A percentile compares a stretch with the other conserved stretches of the same genome.
These are phyloP conservation scores for Dentipellis fragilis DNA, from an alignment of 768 basidiomycete species.

Conservation along the genomic window DNA sequence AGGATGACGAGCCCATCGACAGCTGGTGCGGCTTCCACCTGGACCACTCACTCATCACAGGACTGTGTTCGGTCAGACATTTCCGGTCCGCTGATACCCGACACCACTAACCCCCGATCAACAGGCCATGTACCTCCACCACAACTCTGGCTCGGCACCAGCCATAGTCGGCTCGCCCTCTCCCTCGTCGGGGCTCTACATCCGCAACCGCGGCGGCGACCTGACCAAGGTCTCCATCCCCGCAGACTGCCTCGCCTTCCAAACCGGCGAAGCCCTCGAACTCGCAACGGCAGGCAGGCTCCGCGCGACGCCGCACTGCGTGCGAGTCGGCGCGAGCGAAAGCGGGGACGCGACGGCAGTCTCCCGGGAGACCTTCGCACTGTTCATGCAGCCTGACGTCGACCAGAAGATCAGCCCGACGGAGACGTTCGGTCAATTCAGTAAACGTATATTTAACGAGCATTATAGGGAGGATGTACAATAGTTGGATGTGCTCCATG, in stretches of 20 bases:
- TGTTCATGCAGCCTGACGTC: constrained; percentile 86
- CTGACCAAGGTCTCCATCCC: constrained; percentile 85
- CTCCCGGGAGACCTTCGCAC: constrained; percentile 79
- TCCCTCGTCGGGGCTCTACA: constrained; percentile 78
- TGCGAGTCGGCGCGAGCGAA: constrained; percentile 52
- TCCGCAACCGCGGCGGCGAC: constrained; percentile 72
- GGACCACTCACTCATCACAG: constrained; percentile 87
- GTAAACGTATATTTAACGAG: constrained; percentile 63
- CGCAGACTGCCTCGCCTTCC: constrained; percentile 78
- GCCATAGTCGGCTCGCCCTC: constrained; percentile 56
- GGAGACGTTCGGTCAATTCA: constrained; percentile 86
- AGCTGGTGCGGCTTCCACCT: constrained; percentile 95
- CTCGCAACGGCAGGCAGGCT: constrained; percentile 74
- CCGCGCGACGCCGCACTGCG: constrained; percentile 91
- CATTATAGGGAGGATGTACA: constrained; percentile 35
- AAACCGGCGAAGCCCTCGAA: constrained; percentile 93
- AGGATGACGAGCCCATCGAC: constrained; percentile 61
- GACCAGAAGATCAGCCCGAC: constrained; percentile 58
- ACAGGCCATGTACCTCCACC: constrained; percentile 77
- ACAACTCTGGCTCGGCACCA: constrained; percentile 30
- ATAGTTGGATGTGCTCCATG: constrained; percentile 1
- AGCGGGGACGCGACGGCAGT: constrained; percentile 33
- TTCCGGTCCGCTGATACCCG: constrained; percentile 1
- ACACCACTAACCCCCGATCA: background rate
- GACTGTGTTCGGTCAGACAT: constrained; percentile 69